Base-by-base conservation (phyloP, 2,329 filamentous ascomycete species). In the Aspergillus phoenicis region DNA sequence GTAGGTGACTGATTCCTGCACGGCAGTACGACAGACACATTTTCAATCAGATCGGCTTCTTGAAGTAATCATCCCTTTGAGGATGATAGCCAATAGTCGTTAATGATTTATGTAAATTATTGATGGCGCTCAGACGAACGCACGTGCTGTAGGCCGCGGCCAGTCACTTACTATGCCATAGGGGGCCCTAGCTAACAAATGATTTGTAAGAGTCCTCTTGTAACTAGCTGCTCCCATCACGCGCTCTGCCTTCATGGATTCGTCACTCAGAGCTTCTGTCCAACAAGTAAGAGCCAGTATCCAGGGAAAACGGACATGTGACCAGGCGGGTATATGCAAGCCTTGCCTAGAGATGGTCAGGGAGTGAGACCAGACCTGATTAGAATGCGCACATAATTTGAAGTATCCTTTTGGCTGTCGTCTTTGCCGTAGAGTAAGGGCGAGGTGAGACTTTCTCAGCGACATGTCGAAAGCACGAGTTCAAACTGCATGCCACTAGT, bases 311-410 rank as follows among this genome's bases (percentile, higher is more conserved):
- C 24, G 36, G 53, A 24, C 53, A 56, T 56, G 53, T 56, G 53
- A 56, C 47, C 39, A 47, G 20, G 20, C 33, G 26, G 24, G 20
- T 15, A 20, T 43, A 22, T 43, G 41, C 41, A 28, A 56, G 39
- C 39, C 43, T 45, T 47, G 53, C 43, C 43, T 38, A 33, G 26
- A 17, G n/a, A 45, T 22, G 26, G 24, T 39, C 24, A 45, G 24
- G 28, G 8, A 36, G 22, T n/a, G 47, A 30, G 41, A 15, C 53
- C 13, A n/a, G 53, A 41, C 53, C 53, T 56, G n/a, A 56, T 56
- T 36, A 8, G 26, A 56, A 56, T 45, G 43, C 10, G 30, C 47
- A 10, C 47, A 17, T 51, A 17, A 17, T 8, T 11, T 30, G 10
- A 11, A 10, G 7, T 8, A n/a, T 17, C 26, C 39, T 20, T 56